phyloP scores from a whole-genome alignment of 1,284 basidiomycete genomes.

The Wallemia mellicola region DNA sequence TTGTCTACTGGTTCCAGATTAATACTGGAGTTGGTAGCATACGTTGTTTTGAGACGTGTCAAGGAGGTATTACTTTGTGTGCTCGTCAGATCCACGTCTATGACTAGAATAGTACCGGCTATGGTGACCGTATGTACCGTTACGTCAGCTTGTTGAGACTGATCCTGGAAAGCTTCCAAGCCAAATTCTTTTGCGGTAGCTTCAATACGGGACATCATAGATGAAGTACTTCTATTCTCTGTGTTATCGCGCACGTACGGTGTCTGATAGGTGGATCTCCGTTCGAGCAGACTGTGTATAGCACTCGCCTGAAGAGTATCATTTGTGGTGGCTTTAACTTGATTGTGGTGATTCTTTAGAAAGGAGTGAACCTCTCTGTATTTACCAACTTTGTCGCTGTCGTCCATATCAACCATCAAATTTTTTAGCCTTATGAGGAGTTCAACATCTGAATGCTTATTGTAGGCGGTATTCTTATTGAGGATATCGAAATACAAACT shows the following conservation, averaged over 20 bases:
- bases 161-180: not conserved
- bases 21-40: not conserved
- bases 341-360: not conserved
- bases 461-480: not conserved
- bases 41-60: not conserved
- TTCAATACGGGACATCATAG: not conserved
- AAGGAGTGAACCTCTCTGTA: not conserved
- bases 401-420: not conserved
- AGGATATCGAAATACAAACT: not conserved
- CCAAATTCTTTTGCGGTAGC: not conserved
- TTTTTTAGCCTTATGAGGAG: not conserved
- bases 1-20: not conserved
- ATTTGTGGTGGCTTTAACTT: not conserved
- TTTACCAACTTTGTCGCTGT: not conserved
- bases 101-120: not conserved
- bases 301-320: not conserved
- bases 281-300: not conserved
- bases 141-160: not conserved
- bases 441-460: not conserved
- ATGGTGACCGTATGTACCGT: not conserved
- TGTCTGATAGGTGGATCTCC: not conserved
- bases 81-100: not conserved
- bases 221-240: not conserved
- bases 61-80: not conserved
- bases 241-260: not conserved